A percentile compares a stretch with the other conserved stretches of the same genome.
Conservation (phyloP, 1,284 basidiomycete genomes). For the Leccinum subrobustum region DNA sequence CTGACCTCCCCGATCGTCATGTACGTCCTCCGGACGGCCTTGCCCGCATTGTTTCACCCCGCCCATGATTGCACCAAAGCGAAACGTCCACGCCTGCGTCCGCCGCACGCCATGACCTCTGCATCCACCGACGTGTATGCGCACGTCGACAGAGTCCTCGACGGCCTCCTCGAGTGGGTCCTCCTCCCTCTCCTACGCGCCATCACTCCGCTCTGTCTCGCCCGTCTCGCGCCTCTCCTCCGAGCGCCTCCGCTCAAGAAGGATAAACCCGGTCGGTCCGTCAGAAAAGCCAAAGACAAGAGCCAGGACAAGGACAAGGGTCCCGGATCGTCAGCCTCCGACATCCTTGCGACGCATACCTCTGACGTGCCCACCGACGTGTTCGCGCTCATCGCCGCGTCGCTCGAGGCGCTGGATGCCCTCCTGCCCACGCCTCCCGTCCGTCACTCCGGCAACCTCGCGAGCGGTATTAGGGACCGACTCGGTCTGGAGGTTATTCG, state of each 20-base stretch:
- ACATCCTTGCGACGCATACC: background rate
- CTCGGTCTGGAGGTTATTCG: conserved; percentile 28
- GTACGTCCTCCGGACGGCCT: too few species aligned
- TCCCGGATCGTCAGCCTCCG: background rate
- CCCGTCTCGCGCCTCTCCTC: conserved; percentile 17
- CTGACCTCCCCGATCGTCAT: too few species aligned
- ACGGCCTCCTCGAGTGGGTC: conserved; percentile 21
- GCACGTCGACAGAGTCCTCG: conserved; percentile 8
- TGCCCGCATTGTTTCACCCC: too few species aligned
- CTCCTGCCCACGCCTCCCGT: too few species aligned
- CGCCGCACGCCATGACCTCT: too few species aligned
- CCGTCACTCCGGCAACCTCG: too few species aligned
- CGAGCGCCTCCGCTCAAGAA: conserved; percentile 3
- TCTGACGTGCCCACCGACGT: conserved; percentile 6
- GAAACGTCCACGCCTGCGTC: too few species aligned
- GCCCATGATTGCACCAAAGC: too few species aligned
- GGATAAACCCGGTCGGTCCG: background rate
- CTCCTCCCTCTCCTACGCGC: conserved; percentile 25
- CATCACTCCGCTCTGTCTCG: conserved; percentile 18
- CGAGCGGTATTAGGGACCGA: too few species aligned
- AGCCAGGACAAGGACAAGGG: background rate
- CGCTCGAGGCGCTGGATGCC: conserved; percentile 21
- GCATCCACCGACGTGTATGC: too few species aligned
- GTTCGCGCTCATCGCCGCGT: conserved; percentile 23
- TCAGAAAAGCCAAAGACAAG: conserved; percentile 8